Evolutionary conservation across 805 yeast species (phyloP).

Genomic region (Pichia eremophila): DNA sequence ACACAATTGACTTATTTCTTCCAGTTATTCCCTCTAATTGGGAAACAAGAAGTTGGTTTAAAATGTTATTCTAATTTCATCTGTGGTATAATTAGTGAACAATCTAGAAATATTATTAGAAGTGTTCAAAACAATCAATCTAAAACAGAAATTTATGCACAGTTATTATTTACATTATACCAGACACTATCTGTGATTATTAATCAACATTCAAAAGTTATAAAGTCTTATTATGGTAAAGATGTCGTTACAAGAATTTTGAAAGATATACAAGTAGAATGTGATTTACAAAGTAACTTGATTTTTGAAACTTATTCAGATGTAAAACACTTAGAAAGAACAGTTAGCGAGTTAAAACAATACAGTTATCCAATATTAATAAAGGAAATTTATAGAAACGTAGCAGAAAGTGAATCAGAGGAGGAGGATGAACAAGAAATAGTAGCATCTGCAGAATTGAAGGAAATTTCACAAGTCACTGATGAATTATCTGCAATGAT

Average conservation of each 20-base stretch:
- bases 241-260: constrained; percentile 57
- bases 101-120: constrained; percentile 59
- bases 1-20: constrained; percentile 68
- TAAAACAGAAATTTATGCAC: constrained; percentile 46
- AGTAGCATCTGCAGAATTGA: constrained; percentile 34
- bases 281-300: constrained; percentile 87
- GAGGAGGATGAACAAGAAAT: constrained; percentile 19
- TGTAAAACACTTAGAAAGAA: constrained; percentile 47
- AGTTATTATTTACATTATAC: constrained; percentile 56
- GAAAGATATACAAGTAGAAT: constrained; percentile 69
- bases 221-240: constrained; percentile 63
- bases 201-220: constrained; percentile 76
- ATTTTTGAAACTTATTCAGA: constrained; percentile 83
- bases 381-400: constrained; percentile 24
- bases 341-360: constrained; percentile 43
- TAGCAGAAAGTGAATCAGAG: constrained; percentile 20
- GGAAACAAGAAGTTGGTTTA: constrained; percentile 61
- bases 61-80: constrained; percentile 78
- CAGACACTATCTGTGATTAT: constrained; percentile 80
- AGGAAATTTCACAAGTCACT: constrained; percentile 55
- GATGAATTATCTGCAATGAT: constrained; percentile 68
- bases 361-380: constrained; percentile 46
- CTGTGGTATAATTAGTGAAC: constrained; percentile 73
- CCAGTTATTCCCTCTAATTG: constrained; percentile 79
- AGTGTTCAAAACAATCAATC: constrained; percentile 28